These are phyloP conservation scores for Fusarium anthophilum DNA, from an alignment of 2,329 filamentous ascomycete genomes.

Conservation along the genomic window DNA sequence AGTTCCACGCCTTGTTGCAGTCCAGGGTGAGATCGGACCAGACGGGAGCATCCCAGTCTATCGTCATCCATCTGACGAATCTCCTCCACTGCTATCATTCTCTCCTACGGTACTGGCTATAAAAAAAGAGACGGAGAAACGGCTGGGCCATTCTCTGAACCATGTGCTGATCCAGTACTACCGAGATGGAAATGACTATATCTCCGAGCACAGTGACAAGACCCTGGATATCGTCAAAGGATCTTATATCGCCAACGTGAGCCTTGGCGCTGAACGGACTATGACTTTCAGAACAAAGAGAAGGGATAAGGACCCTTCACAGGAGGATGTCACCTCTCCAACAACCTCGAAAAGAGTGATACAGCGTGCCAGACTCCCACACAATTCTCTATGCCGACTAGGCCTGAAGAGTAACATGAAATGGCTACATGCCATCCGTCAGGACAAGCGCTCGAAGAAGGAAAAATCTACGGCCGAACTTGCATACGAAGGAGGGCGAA, in stretches of 20 bases:
- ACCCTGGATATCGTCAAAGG: conserved; percentile 86
- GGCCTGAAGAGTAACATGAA: conserved; percentile 82
- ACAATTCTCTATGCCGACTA: conserved; percentile 89
- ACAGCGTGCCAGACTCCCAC: conserved; percentile 78
- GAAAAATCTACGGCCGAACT: conserved; percentile 78
- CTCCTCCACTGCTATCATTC: conserved; percentile 79
- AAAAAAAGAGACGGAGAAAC: conserved; percentile 72
- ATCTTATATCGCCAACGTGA: conserved; percentile 91
- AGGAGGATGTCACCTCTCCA: conserved; percentile 15
- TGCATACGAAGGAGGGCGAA: conserved; percentile 78
- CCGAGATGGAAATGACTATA: conserved; percentile 87
- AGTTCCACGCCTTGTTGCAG: conserved; percentile 89
- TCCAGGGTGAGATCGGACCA: conserved; percentile 76
- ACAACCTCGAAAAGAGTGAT: conserved; percentile 56
- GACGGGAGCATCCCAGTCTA: conserved; percentile 89
- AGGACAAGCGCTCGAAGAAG: conserved; percentile 76
- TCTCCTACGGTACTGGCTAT: conserved; percentile 76
- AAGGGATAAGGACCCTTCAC: conserved; percentile 52
- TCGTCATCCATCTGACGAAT: conserved; percentile 91
- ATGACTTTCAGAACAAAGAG: conserved; percentile 92
- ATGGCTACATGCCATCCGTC: conserved; percentile 92
- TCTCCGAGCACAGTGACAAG: conserved; percentile 97
- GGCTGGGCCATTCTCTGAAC: conserved; percentile 83
- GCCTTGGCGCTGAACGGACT: conserved; percentile 87
- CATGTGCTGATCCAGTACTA: conserved; percentile 95